Base-by-base conservation (phyloP, 73 alveolate species). In the Stentor coeruleus region DNA sequence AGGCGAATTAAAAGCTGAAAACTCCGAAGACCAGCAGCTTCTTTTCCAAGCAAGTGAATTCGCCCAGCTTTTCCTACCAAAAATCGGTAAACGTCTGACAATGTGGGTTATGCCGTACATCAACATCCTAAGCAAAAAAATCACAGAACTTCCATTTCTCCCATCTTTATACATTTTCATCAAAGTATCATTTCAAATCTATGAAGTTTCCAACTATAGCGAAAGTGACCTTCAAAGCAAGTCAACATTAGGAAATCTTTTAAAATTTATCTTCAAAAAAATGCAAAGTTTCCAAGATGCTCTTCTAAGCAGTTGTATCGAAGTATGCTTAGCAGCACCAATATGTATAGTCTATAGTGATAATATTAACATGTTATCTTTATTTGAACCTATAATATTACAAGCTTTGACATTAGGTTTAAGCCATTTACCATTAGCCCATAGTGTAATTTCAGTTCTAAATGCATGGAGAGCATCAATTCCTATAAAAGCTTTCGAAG, bases 371-470 rank as follows among this genome's bases (percentile, higher is more conserved):
- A 75, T 37, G n/a, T n/a, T 39, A 35, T 14, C 38, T 38, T 6
- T 3, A 75, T 75, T 15, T 1, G 81, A 26, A 1, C 59, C 74
- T 36, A 66, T 75, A 26, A n/a, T 75, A 33, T 20, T 75, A 35
- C 83, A 75, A 75, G 83, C 83, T 75, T 75, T 75, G 26, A 15
- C 59, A 31, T 37, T 40, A 75, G 66, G 83, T 38, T 38, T 75
- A 38, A n/a, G 35, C 31, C 38, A 75, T 38, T 33, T 40, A 14
- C 72, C 83, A 2, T 2, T 75, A 75, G 83, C 83, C 72, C 74
- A 75, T n/a, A 75, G 39, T 1, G 58, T 39, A 2, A 39, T 75
- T 36, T 20, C 26, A 6, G 38, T 66, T 75, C 33, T 75, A 2
- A 37, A 75, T 33, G 26, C 41, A 33, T 75, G 72, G 3, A 75